These are phyloP conservation scores for Globisporangium cystogenes DNA, from an alignment of 352 stramenopile species.

Conservation along the genomic window DNA sequence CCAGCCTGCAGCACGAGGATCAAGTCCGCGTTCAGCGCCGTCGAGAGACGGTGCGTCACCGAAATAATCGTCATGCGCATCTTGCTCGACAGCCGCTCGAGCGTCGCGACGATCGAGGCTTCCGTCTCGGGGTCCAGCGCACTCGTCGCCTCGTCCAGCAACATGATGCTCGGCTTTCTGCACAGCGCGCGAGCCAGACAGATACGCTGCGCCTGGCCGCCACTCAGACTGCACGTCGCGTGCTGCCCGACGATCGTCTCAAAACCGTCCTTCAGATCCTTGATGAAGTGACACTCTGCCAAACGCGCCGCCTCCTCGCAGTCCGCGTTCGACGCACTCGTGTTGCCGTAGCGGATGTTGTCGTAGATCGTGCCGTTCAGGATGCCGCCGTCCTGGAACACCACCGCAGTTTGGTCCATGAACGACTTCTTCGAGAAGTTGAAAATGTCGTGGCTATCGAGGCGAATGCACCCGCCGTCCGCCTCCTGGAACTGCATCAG, in stretches of 20 bases:
- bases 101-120: conserved; percentile 75
- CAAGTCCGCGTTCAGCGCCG: conserved; percentile 67
- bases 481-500: conserved; percentile 88
- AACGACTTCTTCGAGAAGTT: conserved; percentile 86
- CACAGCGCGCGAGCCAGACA: conserved; percentile 79
- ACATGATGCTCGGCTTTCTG: conserved; percentile 68
- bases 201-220: conserved; percentile 83
- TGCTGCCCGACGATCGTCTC: conserved; percentile 82
- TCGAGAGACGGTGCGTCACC: conserved; percentile 87
- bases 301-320: conserved; percentile 76
- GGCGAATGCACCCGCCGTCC: conserved; percentile 70
- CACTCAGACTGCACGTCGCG: conserved; percentile 83
- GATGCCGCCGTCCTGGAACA: conserved; percentile 86
- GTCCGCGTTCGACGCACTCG: conserved; percentile 59
- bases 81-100: conserved; percentile 74
- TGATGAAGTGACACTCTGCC: conserved; percentile 83
- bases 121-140: conserved; percentile 84
- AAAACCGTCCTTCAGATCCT: conserved; percentile 74
- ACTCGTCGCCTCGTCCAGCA: conserved; percentile 85
- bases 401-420: conserved; percentile 82
- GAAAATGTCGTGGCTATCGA: conserved; percentile 81
- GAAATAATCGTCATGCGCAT: conserved; percentile 89
- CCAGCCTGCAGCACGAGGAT: conserved; percentile 79
- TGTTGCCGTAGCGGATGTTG: conserved; percentile 85
- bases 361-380: conserved; percentile 87